Conservation (phyloP, 192 early-diverging fungal genomes). For the Entrophospora sp. region DNA sequence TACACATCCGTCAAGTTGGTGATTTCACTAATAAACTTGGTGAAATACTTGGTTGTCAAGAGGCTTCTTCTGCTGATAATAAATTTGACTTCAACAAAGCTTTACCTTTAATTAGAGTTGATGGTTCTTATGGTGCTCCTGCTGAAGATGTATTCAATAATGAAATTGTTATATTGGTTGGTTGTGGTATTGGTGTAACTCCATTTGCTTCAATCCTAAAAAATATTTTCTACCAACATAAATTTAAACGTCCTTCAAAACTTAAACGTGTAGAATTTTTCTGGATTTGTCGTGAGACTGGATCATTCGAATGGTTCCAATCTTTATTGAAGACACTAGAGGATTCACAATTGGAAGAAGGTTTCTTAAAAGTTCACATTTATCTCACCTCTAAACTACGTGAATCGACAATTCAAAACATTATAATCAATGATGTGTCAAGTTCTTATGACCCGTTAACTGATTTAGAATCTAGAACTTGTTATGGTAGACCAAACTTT, state of each 20-base stretch:
- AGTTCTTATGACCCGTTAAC: constrained; percentile 60
- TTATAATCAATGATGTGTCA: constrained; percentile 42
- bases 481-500: constrained; percentile 78
- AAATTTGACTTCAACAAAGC: constrained; percentile 6
- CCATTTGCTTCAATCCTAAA: constrained; percentile 66
- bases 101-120: constrained; percentile 55
- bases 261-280: constrained; percentile 47
- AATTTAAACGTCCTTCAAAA: constrained; percentile 30
- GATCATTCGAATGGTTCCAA: constrained; percentile 63
- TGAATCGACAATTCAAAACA: constrained; percentile 53
- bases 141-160: constrained; percentile 70
- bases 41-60: constrained; percentile 30
- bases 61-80: constrained; percentile 14
- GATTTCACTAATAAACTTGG: constrained; percentile 32
- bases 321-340: constrained; percentile 53
- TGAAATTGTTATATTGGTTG: constrained; percentile 56
- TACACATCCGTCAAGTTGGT: constrained; percentile 37
- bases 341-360: constrained; percentile 42
- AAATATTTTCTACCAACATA: constrained; percentile 47
- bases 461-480: constrained; percentile 52
- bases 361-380: constrained; percentile 55
- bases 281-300: constrained; percentile 59
- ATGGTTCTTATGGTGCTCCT: constrained; percentile 77
- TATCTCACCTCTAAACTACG: constrained; percentile 55
- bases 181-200: constrained; percentile 68